These are phyloP conservation scores for Epicoccum nigrum DNA, from an alignment of 2,329 filamentous ascomycete species.

Conservation along the genomic window DNA sequence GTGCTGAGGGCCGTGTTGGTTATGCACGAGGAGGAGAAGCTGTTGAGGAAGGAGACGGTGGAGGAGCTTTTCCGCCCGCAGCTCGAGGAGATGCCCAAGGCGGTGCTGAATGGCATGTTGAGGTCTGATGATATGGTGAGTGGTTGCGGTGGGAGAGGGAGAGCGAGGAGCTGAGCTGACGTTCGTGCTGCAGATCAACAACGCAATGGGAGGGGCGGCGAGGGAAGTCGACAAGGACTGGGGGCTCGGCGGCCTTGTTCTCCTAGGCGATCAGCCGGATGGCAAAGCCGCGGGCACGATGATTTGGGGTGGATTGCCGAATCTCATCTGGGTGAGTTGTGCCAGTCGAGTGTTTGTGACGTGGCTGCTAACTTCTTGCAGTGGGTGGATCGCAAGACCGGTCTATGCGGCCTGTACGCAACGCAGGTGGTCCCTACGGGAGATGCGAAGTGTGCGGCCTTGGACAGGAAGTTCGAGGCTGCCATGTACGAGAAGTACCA, in stretches of 20 bases:
- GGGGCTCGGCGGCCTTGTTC: constrained; percentile 41
- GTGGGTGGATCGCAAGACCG: constrained; percentile 43
- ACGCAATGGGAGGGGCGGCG: constrained; percentile 32
- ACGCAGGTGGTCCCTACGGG: constrained; percentile 40
- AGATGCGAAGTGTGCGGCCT: constrained; percentile 25
- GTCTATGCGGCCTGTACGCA: constrained; percentile 39
- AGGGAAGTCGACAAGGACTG: constrained; percentile 31
- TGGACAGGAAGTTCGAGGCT: constrained; percentile 29
- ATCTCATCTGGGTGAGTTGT: constrained; percentile 41
- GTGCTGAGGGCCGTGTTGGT: constrained; percentile 37
- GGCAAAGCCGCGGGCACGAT: constrained; percentile 38
- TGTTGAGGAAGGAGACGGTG: constrained; percentile 35
- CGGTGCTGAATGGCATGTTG: constrained; percentile 45
- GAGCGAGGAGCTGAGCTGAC: fast-evolving
- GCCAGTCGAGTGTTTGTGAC: no score
- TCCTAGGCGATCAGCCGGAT: constrained; percentile 24
- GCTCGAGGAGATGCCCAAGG: constrained; percentile 23
- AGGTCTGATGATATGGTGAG: constrained; percentile 23
- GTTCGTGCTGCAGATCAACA: constrained; percentile 20
- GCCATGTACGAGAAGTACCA: constrained; percentile 28
- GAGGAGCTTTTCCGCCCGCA: constrained; percentile 42
- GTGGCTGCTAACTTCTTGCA: constrained; percentile 18
- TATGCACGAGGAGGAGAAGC: constrained; percentile 30
- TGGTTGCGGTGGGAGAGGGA: no score
- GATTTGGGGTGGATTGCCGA: constrained; percentile 44